Conservation (phyloP, 2,329 filamentous ascomycete genomes). For the Neopestalotiopsis clavispora region DNA sequence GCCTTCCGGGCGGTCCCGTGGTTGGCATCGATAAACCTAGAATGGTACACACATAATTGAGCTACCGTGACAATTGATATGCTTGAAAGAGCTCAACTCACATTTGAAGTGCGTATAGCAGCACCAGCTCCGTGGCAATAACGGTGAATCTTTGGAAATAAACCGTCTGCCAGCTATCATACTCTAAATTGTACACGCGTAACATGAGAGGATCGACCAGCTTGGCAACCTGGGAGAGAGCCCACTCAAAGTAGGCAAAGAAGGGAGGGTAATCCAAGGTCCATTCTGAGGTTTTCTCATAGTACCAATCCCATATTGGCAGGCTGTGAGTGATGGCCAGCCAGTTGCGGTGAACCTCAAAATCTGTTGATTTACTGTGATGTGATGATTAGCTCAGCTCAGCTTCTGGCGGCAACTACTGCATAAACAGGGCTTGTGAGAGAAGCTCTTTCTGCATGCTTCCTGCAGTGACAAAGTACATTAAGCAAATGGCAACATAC, state of each 20-base stretch:
- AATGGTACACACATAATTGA: constrained; percentile 19
- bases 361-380: constrained; percentile 95
- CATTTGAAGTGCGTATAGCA: constrained; percentile 82
- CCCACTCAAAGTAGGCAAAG: constrained; percentile 97
- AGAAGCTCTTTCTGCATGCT: neutral
- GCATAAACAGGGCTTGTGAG: neutral
- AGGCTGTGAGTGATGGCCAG: constrained; percentile 92
- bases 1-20: constrained; percentile 69
- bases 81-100: constrained; percentile 44
- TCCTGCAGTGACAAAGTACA: too few species aligned
- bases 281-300: constrained; percentile 98
- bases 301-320: constrained; percentile 90
- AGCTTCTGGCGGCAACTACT: neutral
- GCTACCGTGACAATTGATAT: constrained; percentile 8
- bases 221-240: constrained; percentile 79
- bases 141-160: constrained; percentile 94
- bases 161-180: constrained; percentile 91
- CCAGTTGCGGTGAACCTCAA: constrained; percentile 99
- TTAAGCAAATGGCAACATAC: constrained; percentile 59
- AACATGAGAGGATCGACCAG: constrained; percentile 84
- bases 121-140: constrained; percentile 80
- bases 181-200: constrained; percentile 76
- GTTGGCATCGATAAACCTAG: constrained; percentile 76
- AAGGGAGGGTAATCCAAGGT: constrained; percentile 98
- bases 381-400: neutral